Conservation (phyloP, 2,329 filamentous ascomycete genomes). For the Penicillium corylophilum region DNA sequence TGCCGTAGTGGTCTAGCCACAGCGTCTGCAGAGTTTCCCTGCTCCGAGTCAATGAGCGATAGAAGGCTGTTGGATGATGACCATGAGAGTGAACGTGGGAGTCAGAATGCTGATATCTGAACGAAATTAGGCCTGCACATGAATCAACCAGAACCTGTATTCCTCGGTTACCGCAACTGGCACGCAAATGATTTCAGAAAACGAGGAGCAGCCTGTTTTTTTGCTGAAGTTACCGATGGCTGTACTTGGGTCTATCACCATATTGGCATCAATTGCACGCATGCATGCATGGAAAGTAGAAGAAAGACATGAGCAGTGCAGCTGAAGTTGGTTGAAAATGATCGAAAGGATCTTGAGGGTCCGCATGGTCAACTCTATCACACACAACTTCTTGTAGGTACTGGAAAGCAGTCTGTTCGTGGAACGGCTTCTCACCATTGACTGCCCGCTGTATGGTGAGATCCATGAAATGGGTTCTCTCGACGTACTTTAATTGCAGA, state of each 20-base stretch:
- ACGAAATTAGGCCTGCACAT: conserved; percentile 25
- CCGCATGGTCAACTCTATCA: conserved; percentile 15
- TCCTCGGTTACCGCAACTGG: conserved; percentile 27
- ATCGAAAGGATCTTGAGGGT: conserved; percentile 5
- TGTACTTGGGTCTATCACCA: conserved; percentile 24
- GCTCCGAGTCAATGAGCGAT: conserved; percentile 23
- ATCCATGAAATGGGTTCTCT: conserved; percentile 22
- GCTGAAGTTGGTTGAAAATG: conserved; percentile 7
- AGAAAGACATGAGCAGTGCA: conserved; percentile 25
- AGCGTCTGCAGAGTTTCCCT: conserved; percentile 26
- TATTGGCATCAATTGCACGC: conserved; percentile 23
- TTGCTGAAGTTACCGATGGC: neutral
- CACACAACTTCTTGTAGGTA: conserved; percentile 19
- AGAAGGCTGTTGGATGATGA: conserved; percentile 28
- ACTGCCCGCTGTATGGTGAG: conserved; percentile 23
- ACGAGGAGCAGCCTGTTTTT: conserved; percentile 10
- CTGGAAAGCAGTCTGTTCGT: conserved; percentile 15
- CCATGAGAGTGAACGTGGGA: conserved; percentile 25
- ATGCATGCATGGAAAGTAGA: conserved; percentile 28
- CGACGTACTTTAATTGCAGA: conserved; percentile 22
- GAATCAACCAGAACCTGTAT: conserved; percentile 24
- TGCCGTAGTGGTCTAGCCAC: conserved; percentile 31
- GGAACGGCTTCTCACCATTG: conserved; percentile 18
- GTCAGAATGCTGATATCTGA: conserved; percentile 36
- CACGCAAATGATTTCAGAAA: conserved; percentile 26